Evolutionary conservation across 1,284 basidiomycete genomes (phyloP).

Genomic region (Puccinia sorghi): DNA sequence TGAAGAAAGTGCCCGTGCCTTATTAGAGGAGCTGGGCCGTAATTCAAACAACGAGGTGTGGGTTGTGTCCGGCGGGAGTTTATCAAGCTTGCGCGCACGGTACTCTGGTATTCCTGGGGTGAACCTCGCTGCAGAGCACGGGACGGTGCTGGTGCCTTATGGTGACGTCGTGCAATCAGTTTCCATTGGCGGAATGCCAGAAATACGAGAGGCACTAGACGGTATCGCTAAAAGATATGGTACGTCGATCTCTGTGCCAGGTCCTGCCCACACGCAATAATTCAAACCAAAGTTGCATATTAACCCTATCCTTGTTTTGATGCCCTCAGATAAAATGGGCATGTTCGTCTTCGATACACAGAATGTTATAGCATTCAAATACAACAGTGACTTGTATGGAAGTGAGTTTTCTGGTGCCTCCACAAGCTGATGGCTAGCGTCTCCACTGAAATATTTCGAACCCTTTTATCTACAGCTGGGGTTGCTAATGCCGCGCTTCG

Average conservation of each 20-base stretch:
- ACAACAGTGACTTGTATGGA: background rate
- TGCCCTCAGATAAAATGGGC: background rate
- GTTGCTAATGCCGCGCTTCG: too few relatives aligned
- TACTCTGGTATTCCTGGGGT: background rate
- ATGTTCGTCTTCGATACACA: background rate
- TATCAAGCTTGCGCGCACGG: background rate
- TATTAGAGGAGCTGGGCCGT: background rate
- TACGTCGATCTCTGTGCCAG: background rate
- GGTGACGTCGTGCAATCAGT: background rate
- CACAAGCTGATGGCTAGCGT: background rate
- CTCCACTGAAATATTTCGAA: background rate
- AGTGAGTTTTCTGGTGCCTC: background rate
- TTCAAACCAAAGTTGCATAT: background rate
- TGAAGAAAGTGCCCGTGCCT: too few relatives aligned
- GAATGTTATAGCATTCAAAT: background rate
- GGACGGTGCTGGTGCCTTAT: background rate
- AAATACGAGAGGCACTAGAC: background rate
- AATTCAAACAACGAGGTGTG: background rate
- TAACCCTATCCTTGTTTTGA: background rate
- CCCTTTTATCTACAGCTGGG: too few relatives aligned
- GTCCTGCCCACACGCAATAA: background rate
- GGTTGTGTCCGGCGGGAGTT: background rate
- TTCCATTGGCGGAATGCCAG: background rate
- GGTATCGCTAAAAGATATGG: background rate
- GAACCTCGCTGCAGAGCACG: slow-evolving; percentile 1